These are phyloP conservation scores for Hemisphaericaspora nanyangensis DNA, from an alignment of 805 yeast species.

Conservation along the genomic window DNA sequence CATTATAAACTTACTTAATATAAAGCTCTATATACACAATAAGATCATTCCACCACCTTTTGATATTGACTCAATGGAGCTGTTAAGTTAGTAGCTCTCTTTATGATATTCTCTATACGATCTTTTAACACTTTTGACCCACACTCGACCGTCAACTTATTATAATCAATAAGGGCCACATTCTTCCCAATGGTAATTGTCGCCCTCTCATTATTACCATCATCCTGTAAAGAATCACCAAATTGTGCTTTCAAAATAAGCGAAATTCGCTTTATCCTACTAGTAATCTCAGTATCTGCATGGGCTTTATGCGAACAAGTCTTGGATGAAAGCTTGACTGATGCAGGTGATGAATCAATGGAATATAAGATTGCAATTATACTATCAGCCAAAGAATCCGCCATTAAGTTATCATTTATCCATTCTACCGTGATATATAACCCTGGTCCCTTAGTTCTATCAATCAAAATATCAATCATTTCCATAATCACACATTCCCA, in stretches of 20 bases:
- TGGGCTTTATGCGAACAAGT: constrained; percentile 42
- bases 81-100: constrained; percentile 73
- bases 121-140: constrained; percentile 72
- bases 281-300: constrained; percentile 23
- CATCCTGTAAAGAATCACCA: constrained; percentile 61
- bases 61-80: constrained; percentile 67
- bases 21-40: not conserved
- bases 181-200: constrained; percentile 68
- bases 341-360: constrained; percentile 92
- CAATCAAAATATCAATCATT: constrained; percentile 38
- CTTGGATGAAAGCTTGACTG: constrained; percentile 79
- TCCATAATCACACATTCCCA: constrained; percentile 47
- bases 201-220: constrained; percentile 46
- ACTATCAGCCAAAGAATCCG: constrained; percentile 92
- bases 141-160: constrained; percentile 63
- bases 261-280: constrained; percentile 47
- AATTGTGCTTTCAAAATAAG: constrained; percentile 77
- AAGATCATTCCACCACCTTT: constrained; percentile 10
- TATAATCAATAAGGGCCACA: constrained; percentile 66
- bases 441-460: constrained; percentile 29
- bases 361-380: constrained; percentile 86
- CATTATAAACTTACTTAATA: not conserved
- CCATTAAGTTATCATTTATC: constrained; percentile 77
- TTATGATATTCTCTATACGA: constrained; percentile 76
- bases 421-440: constrained; percentile 71